Base-by-base conservation (phyloP, 1,284 basidiomycete genomes). In the Thecaphora frezii region DNA sequence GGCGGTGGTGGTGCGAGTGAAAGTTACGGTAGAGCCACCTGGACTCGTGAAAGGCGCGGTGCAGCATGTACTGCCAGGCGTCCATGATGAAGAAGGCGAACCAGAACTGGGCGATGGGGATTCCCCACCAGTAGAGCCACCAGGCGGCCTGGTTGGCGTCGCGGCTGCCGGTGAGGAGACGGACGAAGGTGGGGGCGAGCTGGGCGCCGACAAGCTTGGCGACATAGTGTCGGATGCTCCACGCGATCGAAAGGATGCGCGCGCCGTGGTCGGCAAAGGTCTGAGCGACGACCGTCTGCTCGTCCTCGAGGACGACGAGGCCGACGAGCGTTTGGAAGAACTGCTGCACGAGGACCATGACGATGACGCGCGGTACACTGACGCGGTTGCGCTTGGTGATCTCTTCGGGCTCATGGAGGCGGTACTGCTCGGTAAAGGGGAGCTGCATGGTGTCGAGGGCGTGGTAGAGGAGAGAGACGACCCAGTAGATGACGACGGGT, bases 51-150 rank as follows among this genome's bases (percentile, higher is more conserved):
- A 97, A 91, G 39, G 83, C 81, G 44, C 96, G 90, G 79, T 99
- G 94, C 38, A 92, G 84, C 81, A 91, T 91, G 81, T 98, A 99
- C 81, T 99, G 93, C 93, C 93, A 97, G 30, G 93, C 93, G 81
- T 99, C 94, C 76, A 98, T 89, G 60, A 94, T 80, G 79, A 96
- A 90, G 83, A 93, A 89, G 24, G 91, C 92, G 42, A 86, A 82
- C 14, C 90, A 72, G 53, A 96, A 83, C 81, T 93, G 93, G 2
- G 84, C 74, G 3, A 81, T 72, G 0, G 96, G 96, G 12, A 94
- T 87, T 19, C 83, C 87, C 92, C 93, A 98, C 96, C 96, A 99
- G 80, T 98, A 98, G 19, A 87, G 69, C 78, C 85, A 86, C 77
- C 88, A 85, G 21, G 88, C 84, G 10, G 65, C 56, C 5, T 58